Base-by-base conservation (phyloP, 768 basidiomycete species). In the Calocera cornea region DNA sequence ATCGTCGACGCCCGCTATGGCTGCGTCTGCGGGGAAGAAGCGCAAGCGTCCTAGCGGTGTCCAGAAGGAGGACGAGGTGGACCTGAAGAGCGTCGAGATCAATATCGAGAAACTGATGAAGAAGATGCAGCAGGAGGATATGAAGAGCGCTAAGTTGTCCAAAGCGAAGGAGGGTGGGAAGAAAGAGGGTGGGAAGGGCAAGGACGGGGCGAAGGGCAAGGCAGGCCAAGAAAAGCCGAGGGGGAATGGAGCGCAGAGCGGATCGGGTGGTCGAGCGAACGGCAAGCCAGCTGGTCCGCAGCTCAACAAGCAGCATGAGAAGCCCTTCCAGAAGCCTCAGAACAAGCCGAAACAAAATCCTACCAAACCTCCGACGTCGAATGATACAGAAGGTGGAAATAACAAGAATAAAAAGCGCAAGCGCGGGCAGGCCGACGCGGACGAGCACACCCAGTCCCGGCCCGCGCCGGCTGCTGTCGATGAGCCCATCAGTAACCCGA, bases 41-140 rank as follows among this genome's bases (percentile, higher is more conserved):
- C 49, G 66, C 7, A 67, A 67, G 29, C 66, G 66, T 11, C 24
- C 50, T 8, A 40, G 38, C n/a, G 34, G 33, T n/a, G 54, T n/a
- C 3, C 19, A n/a, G 16, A 38, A 34, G 8, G 49, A 49, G 27
- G 66, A 67, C 16, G 49, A 24, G 3, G 36, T 67, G 14, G 54
- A 54, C 38, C 34, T 67, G 34, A 60, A 31, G 47, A 54, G 44
- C 34, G 34, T 63, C 16, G 29, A 54, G 49, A 40, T 54, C 17
- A 66, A 69, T 33, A 66, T 69, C 49, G 68, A 69, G 49, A 69
- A 66, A 34, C 50, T 66, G 49, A 38, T 69, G 36, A 64, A 68
- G 22, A 31, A 54, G 33, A 65, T 66, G 36, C 31, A 69, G 2
- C 33, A 29, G 14, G 33, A 40, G 31, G 34, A 34, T 36, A 54